A percentile compares a stretch with the other conserved stretches of the same genome.
Conservation (phyloP, 1,139 yeast species). For the Saccharomyces pastorianus region DNA sequence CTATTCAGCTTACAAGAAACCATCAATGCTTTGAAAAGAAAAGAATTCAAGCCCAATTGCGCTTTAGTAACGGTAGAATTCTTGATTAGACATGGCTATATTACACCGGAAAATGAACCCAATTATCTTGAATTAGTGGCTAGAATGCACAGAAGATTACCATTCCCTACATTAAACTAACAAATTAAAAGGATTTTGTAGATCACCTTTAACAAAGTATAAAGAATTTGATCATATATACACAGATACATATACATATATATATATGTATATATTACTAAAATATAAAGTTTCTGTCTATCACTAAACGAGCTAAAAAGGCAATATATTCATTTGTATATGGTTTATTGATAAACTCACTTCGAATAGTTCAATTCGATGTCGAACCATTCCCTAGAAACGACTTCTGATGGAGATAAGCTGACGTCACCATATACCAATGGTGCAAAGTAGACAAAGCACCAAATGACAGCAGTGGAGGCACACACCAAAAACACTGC, state of each 20-base stretch:
- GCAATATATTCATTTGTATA: no score
- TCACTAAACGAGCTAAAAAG: no score
- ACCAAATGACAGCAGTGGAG: conserved; percentile 45
- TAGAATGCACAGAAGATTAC: conserved; percentile 59
- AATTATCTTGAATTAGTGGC: conserved; percentile 49
- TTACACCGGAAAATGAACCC: conserved; percentile 55
- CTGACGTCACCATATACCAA: conserved; percentile 74
- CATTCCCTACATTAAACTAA: conserved; percentile 47
- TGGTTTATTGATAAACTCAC: no score
- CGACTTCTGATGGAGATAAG: conserved; percentile 55
- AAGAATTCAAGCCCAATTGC: conserved; percentile 84
- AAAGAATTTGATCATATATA: no score
- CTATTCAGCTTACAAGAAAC: conserved; percentile 57
- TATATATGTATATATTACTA: no score
- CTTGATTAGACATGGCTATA: conserved; percentile 67
- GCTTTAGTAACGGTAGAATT: conserved; percentile 76
- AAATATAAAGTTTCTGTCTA: no score
- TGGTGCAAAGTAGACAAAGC: conserved; percentile 73
- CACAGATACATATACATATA: no score
- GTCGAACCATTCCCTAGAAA: conserved; percentile 72
- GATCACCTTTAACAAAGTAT: no score
- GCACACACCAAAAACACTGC: conserved; percentile 36
- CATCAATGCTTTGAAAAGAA: conserved; percentile 37
- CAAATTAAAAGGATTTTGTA: no score
- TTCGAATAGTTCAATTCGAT: no score